phyloP scores from a whole-genome alignment of 495 filamentous ascomycete species.

The Penicillium flavigenum region DNA sequence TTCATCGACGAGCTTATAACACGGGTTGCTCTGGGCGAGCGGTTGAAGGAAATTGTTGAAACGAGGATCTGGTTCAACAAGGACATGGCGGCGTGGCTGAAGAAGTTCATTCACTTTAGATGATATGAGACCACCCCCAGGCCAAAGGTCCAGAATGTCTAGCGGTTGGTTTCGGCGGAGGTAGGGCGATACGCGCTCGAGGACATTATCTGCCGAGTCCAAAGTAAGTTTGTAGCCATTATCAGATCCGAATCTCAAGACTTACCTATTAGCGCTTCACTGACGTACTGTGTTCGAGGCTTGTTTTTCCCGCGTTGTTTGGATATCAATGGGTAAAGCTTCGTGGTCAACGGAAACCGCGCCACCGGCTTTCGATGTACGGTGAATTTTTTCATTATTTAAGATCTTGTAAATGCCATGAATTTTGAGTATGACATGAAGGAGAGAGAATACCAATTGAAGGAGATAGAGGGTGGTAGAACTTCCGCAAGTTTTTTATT shows the following conservation, averaged over 20 bases:
- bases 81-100: slow-evolving; percentile 73
- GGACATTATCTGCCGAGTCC: slow-evolving; percentile 43
- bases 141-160: slow-evolving; percentile 83
- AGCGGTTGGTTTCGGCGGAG: slow-evolving; percentile 64
- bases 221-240: slow-evolving; percentile 4
- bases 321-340: not conserved
- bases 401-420: not conserved
- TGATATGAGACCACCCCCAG: slow-evolving; percentile 73
- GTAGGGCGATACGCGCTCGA: slow-evolving; percentile 55
- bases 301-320: not conserved
- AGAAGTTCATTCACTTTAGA: slow-evolving; percentile 69
- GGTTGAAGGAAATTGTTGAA: slow-evolving; percentile 58
- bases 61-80: slow-evolving; percentile 64
- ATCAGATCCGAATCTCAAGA: slow-evolving; percentile 1
- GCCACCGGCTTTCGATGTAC: not conserved
- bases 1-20: slow-evolving; percentile 52
- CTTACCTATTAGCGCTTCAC: slow-evolving; percentile 61
- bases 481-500: not conserved
- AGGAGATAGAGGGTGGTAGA: not conserved
- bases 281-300: slow-evolving; percentile 47
- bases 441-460: not conserved
- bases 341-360: slow-evolving; percentile 3
- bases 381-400: not conserved
- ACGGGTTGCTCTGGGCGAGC: slow-evolving; percentile 57
- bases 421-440: not conserved